Percentiles rank a stretch among this genome's conserved stretches.
Evolutionary conservation across 1,284 basidiomycete genomes (phyloP).

Genomic region (Meira nashicola): DNA sequence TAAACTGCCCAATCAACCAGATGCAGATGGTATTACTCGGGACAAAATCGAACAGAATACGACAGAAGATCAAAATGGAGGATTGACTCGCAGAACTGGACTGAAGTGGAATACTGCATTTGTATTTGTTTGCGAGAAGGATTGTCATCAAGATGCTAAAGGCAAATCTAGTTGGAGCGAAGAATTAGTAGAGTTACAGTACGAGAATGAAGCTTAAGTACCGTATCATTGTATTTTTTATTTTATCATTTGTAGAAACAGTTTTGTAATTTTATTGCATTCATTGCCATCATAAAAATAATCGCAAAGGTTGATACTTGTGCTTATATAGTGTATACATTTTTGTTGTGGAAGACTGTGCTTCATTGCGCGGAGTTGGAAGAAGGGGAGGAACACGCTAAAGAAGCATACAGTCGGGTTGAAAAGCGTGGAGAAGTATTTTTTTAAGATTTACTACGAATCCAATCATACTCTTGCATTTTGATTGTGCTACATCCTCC

Average conservation of each 20-base stretch:
- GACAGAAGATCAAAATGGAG: not conserved
- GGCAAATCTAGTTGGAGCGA: conserved; percentile 1
- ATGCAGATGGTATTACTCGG: conserved; percentile 12
- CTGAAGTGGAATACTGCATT: conserved; percentile 47
- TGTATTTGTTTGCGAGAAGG: conserved; percentile 42
- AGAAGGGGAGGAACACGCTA: too few relatives aligned
- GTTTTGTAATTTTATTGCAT: not conserved
- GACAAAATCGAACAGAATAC: not conserved
- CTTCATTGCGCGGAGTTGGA: too few relatives aligned
- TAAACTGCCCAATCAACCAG: conserved; percentile 14
- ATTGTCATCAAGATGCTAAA: conserved; percentile 21
- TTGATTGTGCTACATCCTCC: not conserved
- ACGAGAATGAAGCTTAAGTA: not conserved
- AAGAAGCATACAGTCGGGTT: too few relatives aligned
- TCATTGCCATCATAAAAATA: not conserved
- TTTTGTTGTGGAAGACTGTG: too few relatives aligned
- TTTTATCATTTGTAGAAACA: not conserved
- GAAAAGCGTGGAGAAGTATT: too few relatives aligned
- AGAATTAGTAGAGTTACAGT: conserved; percentile 1
- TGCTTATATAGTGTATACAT: too few relatives aligned
- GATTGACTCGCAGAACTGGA: conserved; percentile 24
- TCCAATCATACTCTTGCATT: too few relatives aligned
- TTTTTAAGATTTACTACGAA: not conserved
- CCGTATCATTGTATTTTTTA: not conserved
- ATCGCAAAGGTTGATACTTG: not conserved